phyloP scores from a whole-genome alignment of 106 monocot genomes.

The Apostasia shenzhenica region DNA sequence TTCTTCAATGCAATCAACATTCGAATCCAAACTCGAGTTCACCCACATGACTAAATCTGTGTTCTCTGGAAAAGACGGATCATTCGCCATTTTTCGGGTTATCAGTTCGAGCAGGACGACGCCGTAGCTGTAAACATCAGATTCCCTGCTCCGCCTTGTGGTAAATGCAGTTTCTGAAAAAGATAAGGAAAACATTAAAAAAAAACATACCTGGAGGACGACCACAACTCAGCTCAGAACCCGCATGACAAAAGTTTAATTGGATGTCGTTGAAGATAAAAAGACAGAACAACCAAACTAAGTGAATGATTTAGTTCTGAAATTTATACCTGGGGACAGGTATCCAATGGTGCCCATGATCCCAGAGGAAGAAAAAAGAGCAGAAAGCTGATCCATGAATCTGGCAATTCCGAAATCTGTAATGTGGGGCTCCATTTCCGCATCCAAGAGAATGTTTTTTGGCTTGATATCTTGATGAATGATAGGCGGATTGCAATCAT shows the following conservation, averaged over 20 bases:
- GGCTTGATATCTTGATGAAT: constrained; percentile 97
- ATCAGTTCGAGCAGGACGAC: constrained; percentile 75
- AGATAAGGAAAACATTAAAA: neutral
- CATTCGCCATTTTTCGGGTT: constrained; percentile 56
- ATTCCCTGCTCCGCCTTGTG: constrained; percentile 53
- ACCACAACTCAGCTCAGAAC: constrained; percentile 2
- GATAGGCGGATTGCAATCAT: constrained; percentile 76
- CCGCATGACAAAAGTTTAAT: neutral
- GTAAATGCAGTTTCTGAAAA: constrained; percentile 70
- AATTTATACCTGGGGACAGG: constrained; percentile 66
- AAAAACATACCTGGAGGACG: neutral
- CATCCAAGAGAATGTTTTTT: constrained; percentile 77
- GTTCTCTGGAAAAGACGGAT: constrained; percentile 45
- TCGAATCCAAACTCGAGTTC: constrained; percentile 21
- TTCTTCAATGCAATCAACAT: neutral
- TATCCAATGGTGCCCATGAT: constrained; percentile 80
- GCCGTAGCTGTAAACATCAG: constrained; percentile 91
- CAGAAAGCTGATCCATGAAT: constrained; percentile 45
- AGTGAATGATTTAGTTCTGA: neutral
- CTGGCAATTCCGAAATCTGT: constrained; percentile 92
- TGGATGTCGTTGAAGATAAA: too few relatives aligned
- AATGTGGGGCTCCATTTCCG: constrained; percentile 74
- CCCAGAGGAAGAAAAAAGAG: constrained; percentile 26
- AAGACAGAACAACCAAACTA: neutral
- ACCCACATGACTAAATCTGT: constrained; percentile 63